Evolutionary conservation across 2,329 filamentous ascomycete genomes (phyloP), one percentile per base, ranked within the genome.

Genomic region (Truncatella angustata): DNA sequence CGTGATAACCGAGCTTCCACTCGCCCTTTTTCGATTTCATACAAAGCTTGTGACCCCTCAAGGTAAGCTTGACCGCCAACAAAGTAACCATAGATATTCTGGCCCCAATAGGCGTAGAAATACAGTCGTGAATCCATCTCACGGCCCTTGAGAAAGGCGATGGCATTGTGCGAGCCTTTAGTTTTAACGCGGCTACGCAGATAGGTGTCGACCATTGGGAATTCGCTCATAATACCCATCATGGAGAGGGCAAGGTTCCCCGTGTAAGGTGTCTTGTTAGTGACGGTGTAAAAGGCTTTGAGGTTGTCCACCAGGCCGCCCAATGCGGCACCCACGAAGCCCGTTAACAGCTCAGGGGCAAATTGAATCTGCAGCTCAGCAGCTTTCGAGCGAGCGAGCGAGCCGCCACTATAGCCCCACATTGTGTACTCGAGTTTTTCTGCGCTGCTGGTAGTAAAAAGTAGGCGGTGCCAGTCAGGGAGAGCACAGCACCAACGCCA

Each of bases 381-480:
- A 7, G 50, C 50, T 43, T 24, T 23, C 26, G 34, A 24, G 4
- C 16, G 23, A 5, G 43, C 50, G 30, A 80, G 56, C 9, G 71
- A 70, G 16, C 78, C 78, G 5, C 78, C 78, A 4, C 74, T 78
- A 60, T 80, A 81, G 4, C 79, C 78, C 77, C 78, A 82, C 51
- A 81, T 63, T 2, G 73, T 69, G 37, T 73, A 61, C 4, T 57
- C 65, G 24, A 44, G n/a, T n/a, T 44, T 26, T 9, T 30, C 24
- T 5, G 40, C 24, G 16, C n/a, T 16, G 18, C 21, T 7, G 40
- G 24, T 6, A 44, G 24, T 1, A 30, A 18, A 7, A 32, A 32
- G 3, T 34, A 26, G 2, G 12, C 9, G 44, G 34, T 26, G 4
- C 28, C 28, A 11, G 28, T 30, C 28, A 47, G 18, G 1, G 30